Base-by-base conservation (phyloP, 139 green algal species). In the Picochlorum sp. region DNA sequence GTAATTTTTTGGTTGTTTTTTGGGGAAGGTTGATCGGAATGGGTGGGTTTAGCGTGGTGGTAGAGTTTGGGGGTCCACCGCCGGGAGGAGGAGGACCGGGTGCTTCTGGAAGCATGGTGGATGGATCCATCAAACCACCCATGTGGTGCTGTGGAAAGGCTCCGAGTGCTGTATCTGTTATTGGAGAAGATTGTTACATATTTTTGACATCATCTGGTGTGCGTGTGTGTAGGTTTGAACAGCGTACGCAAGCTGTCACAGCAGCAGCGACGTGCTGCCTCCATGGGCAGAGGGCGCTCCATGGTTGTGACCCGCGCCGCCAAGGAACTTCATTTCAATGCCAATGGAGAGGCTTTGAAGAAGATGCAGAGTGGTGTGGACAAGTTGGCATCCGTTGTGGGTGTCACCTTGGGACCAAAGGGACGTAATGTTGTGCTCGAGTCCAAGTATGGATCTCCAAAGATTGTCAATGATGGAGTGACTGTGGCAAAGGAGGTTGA, bases 261-360 rank as follows among this genome's bases (percentile, higher is more conserved):
- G 34, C 34, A 41, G 34, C 34, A 41, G 34, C 7, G 34, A 41
- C 34, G 18, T 18, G 20, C 52, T n/a, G 52, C 44, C 65, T 50
- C 58, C 51, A 20, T 54, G 47, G n/a, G 47, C 18, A 20, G 47
- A 26, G 47, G 47, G 16, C 16, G 47, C 18, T 54, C 47, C 11
- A 54, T 54, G 47, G 47, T 21, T 54, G 47, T 54, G 47, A 41
- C 34, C 34, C 47, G n/a, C 15, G 88, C 85, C 30, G 91, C 94
- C 67, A 99, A 99, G 86, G 77, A 99, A 79, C 86, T 99, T 69
- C 88, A 98, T 80, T 99, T 99, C 82, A 98, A 99, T 86, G 86
- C 84, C 60, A 91, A 97, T 74, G 91, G 92, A 76, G 85, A 91
- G 55, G 92, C 94, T 2, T 75, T 98, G 23, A 99, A 99, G 85